These are phyloP conservation scores for Paratinospora sagittata DNA, from an alignment of 164 flowering plant genomes.

Conservation along the genomic window DNA sequence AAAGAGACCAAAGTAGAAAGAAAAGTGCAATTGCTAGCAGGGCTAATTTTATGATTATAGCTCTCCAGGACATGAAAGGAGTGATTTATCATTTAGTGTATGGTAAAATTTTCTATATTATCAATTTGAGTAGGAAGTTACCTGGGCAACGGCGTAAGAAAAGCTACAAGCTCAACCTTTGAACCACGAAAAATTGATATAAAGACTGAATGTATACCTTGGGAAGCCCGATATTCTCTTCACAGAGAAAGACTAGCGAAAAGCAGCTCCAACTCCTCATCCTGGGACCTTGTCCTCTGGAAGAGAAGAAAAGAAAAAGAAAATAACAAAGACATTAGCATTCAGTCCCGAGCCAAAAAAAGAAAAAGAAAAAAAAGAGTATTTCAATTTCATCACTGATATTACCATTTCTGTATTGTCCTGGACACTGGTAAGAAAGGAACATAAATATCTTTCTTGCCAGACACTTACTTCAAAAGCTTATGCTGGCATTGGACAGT, in stretches of 20 bases:
- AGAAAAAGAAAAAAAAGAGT: background rate
- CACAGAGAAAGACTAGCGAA: slow-evolving; percentile 60
- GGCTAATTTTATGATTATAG: background rate
- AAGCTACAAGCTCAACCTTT: background rate
- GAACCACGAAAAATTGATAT: background rate
- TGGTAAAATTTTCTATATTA: background rate
- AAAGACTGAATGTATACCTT: background rate
- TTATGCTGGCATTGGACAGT: no score
- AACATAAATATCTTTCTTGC: background rate
- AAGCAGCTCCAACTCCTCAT: slow-evolving; percentile 69
- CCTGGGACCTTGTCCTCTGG: slow-evolving; percentile 56
- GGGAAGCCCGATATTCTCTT: slow-evolving; percentile 14
- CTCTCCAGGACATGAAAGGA: background rate
- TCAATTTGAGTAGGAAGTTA: background rate
- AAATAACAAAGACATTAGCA: background rate
- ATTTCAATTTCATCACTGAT: background rate
- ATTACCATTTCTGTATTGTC: background rate
- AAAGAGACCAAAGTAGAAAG: no score
- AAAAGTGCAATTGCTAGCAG: background rate
- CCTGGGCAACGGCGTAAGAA: background rate
- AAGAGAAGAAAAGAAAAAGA: background rate
- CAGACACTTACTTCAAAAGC: background rate
- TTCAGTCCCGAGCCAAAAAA: background rate
- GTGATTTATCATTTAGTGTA: background rate
- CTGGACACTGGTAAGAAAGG: background rate